A percentile compares a stretch with the other conserved stretches of the same genome.
Evolutionary conservation across 305 asterid genomes (phyloP).

Genomic region (Nicotiana rustica): DNA sequence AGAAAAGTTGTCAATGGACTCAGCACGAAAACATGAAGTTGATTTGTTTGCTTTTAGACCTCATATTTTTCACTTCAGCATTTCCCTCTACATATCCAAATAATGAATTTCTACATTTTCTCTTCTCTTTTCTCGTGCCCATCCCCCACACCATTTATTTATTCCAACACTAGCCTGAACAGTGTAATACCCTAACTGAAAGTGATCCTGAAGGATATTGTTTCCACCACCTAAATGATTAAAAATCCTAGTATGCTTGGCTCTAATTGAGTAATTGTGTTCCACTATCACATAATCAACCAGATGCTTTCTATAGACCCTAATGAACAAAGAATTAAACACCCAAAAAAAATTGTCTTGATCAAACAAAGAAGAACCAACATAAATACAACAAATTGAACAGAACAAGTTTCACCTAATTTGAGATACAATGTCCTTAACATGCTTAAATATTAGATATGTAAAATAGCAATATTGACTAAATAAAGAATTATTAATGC

Average conservation of each 20-base stretch:
- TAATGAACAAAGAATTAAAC: neutral
- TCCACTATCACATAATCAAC: neutral
- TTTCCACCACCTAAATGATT: neutral
- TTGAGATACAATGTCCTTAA: neutral
- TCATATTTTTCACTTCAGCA: neutral
- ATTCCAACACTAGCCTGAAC: neutral
- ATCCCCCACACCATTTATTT: neutral
- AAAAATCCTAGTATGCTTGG: neutral
- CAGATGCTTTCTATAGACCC: neutral
- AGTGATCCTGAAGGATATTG: neutral
- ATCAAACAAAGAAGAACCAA: conserved; percentile 13
- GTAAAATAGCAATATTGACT: neutral
- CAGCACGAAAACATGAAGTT: neutral
- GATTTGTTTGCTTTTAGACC: neutral
- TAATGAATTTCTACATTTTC: neutral
- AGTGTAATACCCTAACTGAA: neutral
- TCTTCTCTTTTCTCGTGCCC: neutral
- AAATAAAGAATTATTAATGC: neutral
- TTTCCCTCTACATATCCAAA: neutral
- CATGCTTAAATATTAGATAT: neutral
- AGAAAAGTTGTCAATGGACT: neutral
- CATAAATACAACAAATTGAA: conserved; percentile 18
- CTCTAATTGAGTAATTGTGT: neutral
- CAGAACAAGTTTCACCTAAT: neutral
- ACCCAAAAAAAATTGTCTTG: neutral